phyloP scores from a whole-genome alignment of 129 eudicot genomes.

The Rutidosis leptorrhynchoides region DNA sequence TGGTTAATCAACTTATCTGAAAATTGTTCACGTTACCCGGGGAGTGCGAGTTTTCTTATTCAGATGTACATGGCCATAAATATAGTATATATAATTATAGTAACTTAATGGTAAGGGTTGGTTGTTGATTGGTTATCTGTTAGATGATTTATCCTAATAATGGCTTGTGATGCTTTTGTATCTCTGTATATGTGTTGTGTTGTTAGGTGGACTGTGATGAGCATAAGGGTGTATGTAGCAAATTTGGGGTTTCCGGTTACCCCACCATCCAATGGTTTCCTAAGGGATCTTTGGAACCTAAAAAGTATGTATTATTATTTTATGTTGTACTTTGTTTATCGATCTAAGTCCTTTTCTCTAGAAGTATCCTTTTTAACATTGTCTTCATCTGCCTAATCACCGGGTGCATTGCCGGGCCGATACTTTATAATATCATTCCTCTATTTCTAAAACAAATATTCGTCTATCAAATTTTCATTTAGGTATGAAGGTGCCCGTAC shows the following conservation, averaged over 20 bases:
- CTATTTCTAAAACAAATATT: constrained; percentile 17
- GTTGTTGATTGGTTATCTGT: constrained; percentile 6
- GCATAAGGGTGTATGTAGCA: constrained; percentile 75
- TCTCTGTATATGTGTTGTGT: constrained; percentile 22
- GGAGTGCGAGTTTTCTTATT: too few species aligned
- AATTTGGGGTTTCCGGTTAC: constrained; percentile 86
- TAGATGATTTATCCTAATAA: constrained; percentile 6
- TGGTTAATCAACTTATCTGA: too few species aligned
- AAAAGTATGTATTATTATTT: constrained; percentile 53
- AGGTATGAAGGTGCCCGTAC: constrained; percentile 96
- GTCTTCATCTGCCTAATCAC: neutral
- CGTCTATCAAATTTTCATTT: constrained; percentile 5
- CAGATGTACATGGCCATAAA: too few species aligned
- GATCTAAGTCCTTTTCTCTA: neutral
- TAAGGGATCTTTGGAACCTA: constrained; percentile 96
- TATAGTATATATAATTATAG: too few species aligned
- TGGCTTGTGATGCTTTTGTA: neutral
- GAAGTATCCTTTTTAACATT: neutral
- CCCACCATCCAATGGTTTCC: constrained; percentile 99
- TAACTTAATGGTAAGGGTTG: neutral
- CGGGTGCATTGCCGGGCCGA: neutral
- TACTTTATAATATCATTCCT: neutral
- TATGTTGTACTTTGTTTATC: neutral
- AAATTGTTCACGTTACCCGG: too few species aligned
- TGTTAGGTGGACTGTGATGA: constrained; percentile 94